Evolutionary conservation across 306 rosid genomes (phyloP).

Genomic region (Quercus suber): DNA sequence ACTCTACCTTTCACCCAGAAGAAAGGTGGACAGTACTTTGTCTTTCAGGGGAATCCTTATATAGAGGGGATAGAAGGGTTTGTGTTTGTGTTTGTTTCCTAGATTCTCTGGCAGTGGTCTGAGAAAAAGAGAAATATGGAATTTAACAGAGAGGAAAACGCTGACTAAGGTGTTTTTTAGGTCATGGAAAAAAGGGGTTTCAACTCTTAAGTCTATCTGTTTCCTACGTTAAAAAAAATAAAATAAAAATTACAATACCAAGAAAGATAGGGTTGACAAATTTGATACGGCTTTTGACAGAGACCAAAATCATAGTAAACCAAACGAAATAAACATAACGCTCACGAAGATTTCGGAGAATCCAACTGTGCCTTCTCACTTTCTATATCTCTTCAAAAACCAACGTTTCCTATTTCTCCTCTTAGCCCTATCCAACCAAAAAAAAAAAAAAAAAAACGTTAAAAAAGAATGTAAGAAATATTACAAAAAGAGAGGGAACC

Average conservation of each 20-base stretch:
- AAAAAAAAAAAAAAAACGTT: constrained; percentile 2
- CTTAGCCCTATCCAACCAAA: constrained; percentile 2
- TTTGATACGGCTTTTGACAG: constrained; percentile 25
- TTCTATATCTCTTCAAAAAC: constrained; percentile 5
- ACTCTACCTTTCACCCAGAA: background rate
- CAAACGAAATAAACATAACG: constrained; percentile 12
- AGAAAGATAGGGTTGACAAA: constrained; percentile 21
- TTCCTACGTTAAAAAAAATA: constrained; percentile 17
- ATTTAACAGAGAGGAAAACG: background rate
- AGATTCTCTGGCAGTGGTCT: constrained; percentile 15
- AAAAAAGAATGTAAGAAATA: background rate
- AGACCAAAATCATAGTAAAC: constrained; percentile 23
- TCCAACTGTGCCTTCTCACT: constrained; percentile 26
- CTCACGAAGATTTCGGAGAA: constrained; percentile 59
- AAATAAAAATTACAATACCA: constrained; percentile 10
- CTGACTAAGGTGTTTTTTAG: constrained; percentile 8
- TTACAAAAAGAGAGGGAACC: background rate
- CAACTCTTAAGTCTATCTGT: background rate
- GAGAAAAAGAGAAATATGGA: background rate
- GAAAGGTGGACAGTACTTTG: background rate
- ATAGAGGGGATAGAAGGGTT: background rate
- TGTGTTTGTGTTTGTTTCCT: background rate
- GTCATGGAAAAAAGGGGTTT: background rate
- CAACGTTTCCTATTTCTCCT: constrained; percentile 20
- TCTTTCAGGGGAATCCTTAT: background rate